These are phyloP conservation scores for Aspergillus thermomutatus DNA, from an alignment of 2,329 filamentous ascomycete genomes.

Conservation along the genomic window DNA sequence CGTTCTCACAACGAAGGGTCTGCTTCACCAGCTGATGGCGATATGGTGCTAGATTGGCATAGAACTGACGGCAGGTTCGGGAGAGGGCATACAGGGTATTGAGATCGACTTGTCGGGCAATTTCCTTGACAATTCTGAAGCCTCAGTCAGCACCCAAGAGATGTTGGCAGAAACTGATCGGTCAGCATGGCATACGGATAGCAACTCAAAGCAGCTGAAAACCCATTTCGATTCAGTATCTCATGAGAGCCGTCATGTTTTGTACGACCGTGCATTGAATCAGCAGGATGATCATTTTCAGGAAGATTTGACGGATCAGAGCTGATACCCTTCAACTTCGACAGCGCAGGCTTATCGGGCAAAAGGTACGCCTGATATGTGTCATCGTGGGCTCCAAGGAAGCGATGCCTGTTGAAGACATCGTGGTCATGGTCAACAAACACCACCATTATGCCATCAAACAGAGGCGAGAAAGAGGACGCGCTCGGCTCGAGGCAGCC, in stretches of 20 bases:
- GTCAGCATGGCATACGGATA: slow-evolving; percentile 43
- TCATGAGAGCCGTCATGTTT: slow-evolving; percentile 4
- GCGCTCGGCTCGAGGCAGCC: slow-evolving; percentile 10
- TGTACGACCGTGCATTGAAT: neutral
- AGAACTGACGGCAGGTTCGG: slow-evolving; percentile 75
- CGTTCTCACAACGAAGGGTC: slow-evolving; percentile 77
- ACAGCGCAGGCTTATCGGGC: slow-evolving; percentile 21
- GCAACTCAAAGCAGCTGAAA: slow-evolving; percentile 45
- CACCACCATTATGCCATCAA: slow-evolving; percentile 43
- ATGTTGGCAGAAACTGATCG: slow-evolving; percentile 9
- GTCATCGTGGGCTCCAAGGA: slow-evolving; percentile 10
- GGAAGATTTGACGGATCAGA: slow-evolving; percentile 7
- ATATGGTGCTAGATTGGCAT: slow-evolving; percentile 73
- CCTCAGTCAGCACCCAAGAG: slow-evolving; percentile 15
- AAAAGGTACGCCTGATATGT: slow-evolving; percentile 14
- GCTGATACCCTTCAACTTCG: slow-evolving; percentile 15
- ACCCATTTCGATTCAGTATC: slow-evolving; percentile 29
- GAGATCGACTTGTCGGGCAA: slow-evolving; percentile 76
- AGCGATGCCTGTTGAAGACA: slow-evolving; percentile 26
- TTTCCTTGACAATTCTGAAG: slow-evolving; percentile 68
- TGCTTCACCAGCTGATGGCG: slow-evolving; percentile 68
- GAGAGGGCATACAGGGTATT: slow-evolving; percentile 83
- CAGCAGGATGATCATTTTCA: slow-evolving; percentile 8
- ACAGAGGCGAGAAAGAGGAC: slow-evolving; percentile 1
- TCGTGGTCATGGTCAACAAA: slow-evolving; percentile 46